Evolutionary conservation across 768 basidiomycete genomes (phyloP).

Genomic region (Tricholoma bakamatsutake): DNA sequence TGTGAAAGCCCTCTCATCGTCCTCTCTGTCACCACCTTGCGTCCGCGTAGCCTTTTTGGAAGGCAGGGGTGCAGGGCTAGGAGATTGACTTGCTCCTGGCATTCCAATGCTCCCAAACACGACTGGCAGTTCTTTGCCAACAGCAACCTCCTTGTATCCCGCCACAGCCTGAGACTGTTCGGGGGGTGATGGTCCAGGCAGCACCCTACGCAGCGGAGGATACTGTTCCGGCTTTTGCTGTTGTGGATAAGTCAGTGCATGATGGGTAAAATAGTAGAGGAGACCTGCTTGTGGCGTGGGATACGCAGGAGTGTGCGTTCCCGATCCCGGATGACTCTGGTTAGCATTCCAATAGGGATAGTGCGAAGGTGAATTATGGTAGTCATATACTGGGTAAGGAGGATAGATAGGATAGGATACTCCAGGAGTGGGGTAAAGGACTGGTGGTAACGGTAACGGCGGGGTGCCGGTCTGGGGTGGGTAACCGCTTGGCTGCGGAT

Average conservation of each 20-base stretch:
- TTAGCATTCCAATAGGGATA: conserved; percentile 33
- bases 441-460: background rate
- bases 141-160: background rate
- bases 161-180: background rate
- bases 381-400: background rate
- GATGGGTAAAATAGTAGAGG: conserved; percentile 8
- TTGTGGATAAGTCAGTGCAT: conserved; percentile 5
- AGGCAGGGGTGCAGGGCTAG: conserved; percentile 14
- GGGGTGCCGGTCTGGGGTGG: background rate
- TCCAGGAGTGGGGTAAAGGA: background rate
- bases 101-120: conserved; percentile 48
- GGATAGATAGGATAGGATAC: background rate
- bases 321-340: conserved; percentile 19
- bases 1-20: conserved; percentile 25
- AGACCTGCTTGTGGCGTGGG: conserved; percentile 9
- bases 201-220: background rate
- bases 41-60: background rate
- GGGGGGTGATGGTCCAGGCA: background rate
- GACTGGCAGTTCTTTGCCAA: conserved; percentile 24
- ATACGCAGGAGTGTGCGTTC: conserved; percentile 20
- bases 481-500: background rate
- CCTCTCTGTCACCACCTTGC: conserved; percentile 2
- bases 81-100: conserved; percentile 20
- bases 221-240: conserved; percentile 8
- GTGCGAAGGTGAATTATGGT: background rate